phyloP scores from a whole-genome alignment of 176 grass and related monocot species.

The Saccharum spontaneum region DNA sequence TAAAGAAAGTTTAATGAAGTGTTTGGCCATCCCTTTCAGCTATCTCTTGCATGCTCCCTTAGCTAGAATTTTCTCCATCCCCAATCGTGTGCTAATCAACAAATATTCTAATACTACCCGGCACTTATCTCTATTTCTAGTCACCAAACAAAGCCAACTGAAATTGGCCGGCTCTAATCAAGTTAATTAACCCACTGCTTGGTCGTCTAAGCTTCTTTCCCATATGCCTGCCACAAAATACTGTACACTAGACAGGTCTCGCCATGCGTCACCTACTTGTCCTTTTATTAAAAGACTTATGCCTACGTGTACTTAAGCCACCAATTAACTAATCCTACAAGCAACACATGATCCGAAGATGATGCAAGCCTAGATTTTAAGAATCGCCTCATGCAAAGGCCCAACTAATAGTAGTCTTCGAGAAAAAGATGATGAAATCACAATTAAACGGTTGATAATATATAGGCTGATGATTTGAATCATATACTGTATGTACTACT shows the following conservation, averaged over 20 bases:
- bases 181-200: neutral
- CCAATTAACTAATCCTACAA: slow-evolving; percentile 50
- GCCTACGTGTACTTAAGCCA: slow-evolving; percentile 53
- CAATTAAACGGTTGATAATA: neutral
- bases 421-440: slow-evolving; percentile 32
- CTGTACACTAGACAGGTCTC: slow-evolving; percentile 16
- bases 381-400: slow-evolving; percentile 13
- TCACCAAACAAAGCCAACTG: slow-evolving; percentile 31
- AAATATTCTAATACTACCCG: slow-evolving; percentile 16
- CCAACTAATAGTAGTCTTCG: slow-evolving; percentile 7
- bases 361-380: slow-evolving; percentile 57
- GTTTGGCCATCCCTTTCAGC: slow-evolving; percentile 45
- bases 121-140: slow-evolving; percentile 29
- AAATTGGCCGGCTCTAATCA: slow-evolving; percentile 34
- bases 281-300: slow-evolving; percentile 60
- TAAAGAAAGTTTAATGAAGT: neutral
- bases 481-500: neutral
- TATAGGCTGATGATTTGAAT: slow-evolving; percentile 10
- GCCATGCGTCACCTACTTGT: slow-evolving; percentile 51
- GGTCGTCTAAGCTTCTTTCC: slow-evolving; percentile 30
- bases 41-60: slow-evolving; percentile 41
- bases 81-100: slow-evolving; percentile 25
- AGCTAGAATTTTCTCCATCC: slow-evolving; percentile 41
- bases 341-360: slow-evolving; percentile 70
- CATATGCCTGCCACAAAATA: slow-evolving; percentile 7